Evolutionary conservation across 176 grass and related monocot species (phyloP), one percentile per base, ranked within the genome.

Genomic region (Leersia perrieri): DNA sequence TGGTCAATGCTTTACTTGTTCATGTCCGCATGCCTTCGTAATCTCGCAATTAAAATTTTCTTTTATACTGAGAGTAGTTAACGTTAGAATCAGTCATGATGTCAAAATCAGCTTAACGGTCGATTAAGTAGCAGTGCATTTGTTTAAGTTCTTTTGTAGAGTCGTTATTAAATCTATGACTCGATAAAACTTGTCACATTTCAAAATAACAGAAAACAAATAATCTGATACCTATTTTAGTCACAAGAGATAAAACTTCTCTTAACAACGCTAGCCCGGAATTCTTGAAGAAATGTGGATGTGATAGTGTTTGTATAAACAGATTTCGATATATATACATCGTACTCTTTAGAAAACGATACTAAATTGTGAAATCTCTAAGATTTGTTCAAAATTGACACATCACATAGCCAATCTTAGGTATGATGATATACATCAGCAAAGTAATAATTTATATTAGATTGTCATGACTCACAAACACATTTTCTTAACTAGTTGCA

Each of bases 401-500:
- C 13, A 45, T 61, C 18, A 9, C 12, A 47, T 1, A 63, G 1
- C 22, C 39, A 63, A 82, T 73, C 57, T 73, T 63, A 73, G 9
- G 35, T 72, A 49, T 38, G 16, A 74, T 47, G n/a, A 74, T 13
- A 82, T 13, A 22, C 30, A 73, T 64, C 7, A 36, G n/a, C 10
- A 74, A 74, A 82, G 22, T 74, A 73, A 25, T 27, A 27, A 45
- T 74, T 35, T 35, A 29, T 65, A 28, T 13, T 64, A 73, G 29
- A 73, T 74, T 40, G 30, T 74, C 58, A 82, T 58, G 63, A 62
- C 29, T 27, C 5, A 51, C 39, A 82, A 73, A 25, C 25, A 72
- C 39, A 71, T 67, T 45, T 72, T 20, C 33, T 83, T 74, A 61
- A 68, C 66, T 51, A 75, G 16, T 81, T 76, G 64, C 41, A 81